Conservation (phyloP, 208 protist genomes). For the Leishmania mexicana region DNA sequence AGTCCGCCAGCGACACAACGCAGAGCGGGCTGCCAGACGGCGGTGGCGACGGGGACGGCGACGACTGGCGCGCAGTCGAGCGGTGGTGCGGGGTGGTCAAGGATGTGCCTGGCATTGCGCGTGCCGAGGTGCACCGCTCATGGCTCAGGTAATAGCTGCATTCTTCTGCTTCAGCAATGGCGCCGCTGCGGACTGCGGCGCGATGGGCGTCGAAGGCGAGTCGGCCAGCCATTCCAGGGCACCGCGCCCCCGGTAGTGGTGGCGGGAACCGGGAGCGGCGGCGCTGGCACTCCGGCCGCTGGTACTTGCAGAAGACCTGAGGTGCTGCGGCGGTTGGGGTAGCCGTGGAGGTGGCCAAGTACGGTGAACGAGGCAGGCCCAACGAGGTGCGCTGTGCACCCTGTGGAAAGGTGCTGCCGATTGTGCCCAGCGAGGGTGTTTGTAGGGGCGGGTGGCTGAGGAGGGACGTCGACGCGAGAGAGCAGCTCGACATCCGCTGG, state of each 20-base stretch:
- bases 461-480: constrained; percentile 14
- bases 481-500: constrained; percentile 5
- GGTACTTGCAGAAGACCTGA: constrained; percentile 26
- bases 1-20: constrained; percentile 26
- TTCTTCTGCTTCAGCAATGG: constrained; percentile 25
- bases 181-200: constrained; percentile 15
- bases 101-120: background rate
- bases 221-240: constrained; percentile 20
- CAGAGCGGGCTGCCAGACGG: constrained; percentile 4
- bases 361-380: background rate
- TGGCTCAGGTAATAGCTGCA: constrained; percentile 32
- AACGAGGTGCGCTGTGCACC: constrained; percentile 5
- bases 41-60: background rate
- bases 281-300: constrained; percentile 26
- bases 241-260: constrained; percentile 16
- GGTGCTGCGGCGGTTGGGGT: background rate
- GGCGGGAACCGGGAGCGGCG: constrained; percentile 9
- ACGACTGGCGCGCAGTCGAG: background rate
- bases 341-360: background rate
- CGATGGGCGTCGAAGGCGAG: constrained; percentile 33
- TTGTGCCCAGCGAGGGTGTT: background rate
- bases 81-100: background rate
- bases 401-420: background rate
- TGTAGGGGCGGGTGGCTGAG: background rate
- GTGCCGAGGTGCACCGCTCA: constrained; percentile 2